Conservation (phyloP, 2,329 filamentous ascomycete species). For the Aureobasidium melanogenum region DNA sequence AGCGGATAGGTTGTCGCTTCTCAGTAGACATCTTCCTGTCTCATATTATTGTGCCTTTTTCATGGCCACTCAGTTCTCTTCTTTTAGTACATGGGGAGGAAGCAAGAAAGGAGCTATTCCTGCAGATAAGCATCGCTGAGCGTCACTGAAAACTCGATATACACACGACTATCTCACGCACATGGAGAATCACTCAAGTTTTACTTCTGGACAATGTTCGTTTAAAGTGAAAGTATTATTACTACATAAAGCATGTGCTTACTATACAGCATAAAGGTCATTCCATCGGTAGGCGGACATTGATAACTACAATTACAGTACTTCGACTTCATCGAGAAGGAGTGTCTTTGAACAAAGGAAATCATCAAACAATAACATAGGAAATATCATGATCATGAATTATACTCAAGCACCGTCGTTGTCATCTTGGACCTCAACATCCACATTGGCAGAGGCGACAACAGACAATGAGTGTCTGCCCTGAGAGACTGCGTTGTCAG, state of each 20-base stretch:
- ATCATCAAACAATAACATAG: not conserved
- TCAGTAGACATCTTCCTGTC: too few species aligned
- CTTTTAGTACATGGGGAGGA: too few species aligned
- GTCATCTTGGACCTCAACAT: not conserved
- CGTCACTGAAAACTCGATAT: too few species aligned
- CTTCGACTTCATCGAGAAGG: not conserved
- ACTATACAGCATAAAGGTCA: not conserved
- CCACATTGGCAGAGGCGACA: not conserved
- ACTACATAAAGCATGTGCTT: not conserved
- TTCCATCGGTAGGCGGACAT: slow-evolving; percentile 2
- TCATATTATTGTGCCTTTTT: too few species aligned
- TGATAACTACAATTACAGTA: not conserved
- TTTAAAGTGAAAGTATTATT: not conserved
- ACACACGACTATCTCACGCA: too few species aligned
- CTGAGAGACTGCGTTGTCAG: not conserved
- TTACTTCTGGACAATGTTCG: too few species aligned
- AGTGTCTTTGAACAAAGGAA: not conserved
- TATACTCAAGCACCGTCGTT: not conserved
- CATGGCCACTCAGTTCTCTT: too few species aligned
- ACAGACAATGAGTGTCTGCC: not conserved
- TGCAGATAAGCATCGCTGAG: too few species aligned
- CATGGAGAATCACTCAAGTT: too few species aligned
- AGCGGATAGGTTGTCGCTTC: too few species aligned
- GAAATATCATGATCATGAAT: not conserved
- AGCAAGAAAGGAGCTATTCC: too few species aligned